These are phyloP conservation scores for Amborella trichopoda DNA, from an alignment of 164 flowering plant species.

Conservation along the genomic window DNA sequence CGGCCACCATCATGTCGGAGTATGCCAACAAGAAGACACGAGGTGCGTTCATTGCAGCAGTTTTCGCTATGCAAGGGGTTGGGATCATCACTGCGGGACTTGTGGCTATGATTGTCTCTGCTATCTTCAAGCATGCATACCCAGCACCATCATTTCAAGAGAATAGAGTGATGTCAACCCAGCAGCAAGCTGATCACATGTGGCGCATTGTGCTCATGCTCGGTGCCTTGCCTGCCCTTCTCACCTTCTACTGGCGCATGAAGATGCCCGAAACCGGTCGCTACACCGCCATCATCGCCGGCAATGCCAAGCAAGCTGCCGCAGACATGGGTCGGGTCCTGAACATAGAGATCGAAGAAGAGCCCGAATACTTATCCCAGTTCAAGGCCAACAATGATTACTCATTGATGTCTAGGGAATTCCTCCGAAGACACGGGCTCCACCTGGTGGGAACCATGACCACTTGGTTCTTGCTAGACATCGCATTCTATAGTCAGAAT, in stretches of 20 bases:
- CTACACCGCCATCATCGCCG: slow-evolving; percentile 37
- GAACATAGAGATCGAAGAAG: slow-evolving; percentile 4
- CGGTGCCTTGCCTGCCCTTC: slow-evolving; percentile 27
- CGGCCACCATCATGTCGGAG: slow-evolving; percentile 36
- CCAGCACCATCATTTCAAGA: slow-evolving; percentile 6
- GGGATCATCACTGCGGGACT: slow-evolving; percentile 24
- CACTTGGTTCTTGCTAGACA: slow-evolving; percentile 34
- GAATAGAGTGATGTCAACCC: slow-evolving; percentile 10
- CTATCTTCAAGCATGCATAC: slow-evolving; percentile 11
- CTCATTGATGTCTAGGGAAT: no score
- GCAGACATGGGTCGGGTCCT: slow-evolving; percentile 32
- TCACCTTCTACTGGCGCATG: slow-evolving; percentile 35
- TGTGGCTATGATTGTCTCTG: slow-evolving; percentile 16
- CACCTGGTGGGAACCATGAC: slow-evolving; percentile 23
- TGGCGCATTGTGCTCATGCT: slow-evolving; percentile 32
- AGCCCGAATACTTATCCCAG: no score
- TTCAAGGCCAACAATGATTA: no score
- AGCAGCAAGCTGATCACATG: slow-evolving; percentile 23
- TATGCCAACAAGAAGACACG: slow-evolving; percentile 30
- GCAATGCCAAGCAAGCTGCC: slow-evolving; percentile 30
- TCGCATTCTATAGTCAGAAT: slow-evolving; percentile 30
- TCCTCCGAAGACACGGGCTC: slow-evolving; percentile 21
- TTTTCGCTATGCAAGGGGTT: slow-evolving; percentile 30
- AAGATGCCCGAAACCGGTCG: slow-evolving; percentile 43
- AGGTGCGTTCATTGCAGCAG: slow-evolving; percentile 28